Percentiles rank a stretch among this genome's conserved stretches.
Conservation (phyloP, 306 rosid species). For the Vigna angularis region DNA sequence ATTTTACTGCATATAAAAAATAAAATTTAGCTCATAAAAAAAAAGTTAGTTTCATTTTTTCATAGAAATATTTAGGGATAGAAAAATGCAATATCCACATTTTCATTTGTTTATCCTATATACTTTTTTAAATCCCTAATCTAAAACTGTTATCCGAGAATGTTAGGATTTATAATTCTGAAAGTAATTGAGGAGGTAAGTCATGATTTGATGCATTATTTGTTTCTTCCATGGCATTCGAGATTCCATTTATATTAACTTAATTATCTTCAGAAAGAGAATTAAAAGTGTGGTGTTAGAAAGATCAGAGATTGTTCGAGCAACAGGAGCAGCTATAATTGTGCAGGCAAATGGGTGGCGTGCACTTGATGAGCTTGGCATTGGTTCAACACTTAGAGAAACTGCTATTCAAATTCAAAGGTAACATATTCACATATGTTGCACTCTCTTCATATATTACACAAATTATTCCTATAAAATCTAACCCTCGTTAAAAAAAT, state of each 20-base stretch:
- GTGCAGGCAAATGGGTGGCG: constrained; percentile 67
- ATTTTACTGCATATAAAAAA: too few relatives aligned
- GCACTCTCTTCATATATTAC: background rate
- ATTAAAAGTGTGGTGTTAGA: constrained; percentile 61
- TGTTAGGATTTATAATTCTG: background rate
- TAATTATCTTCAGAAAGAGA: constrained; percentile 48
- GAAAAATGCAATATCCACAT: background rate
- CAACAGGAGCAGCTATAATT: constrained; percentile 53
- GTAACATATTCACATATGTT: constrained; percentile 34
- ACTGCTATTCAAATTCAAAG: constrained; percentile 51
- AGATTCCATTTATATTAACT: background rate
- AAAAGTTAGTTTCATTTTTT: too few relatives aligned
- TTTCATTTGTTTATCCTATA: background rate
- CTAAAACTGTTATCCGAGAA: background rate
- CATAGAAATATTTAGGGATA: too few relatives aligned
- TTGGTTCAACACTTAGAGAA: constrained; percentile 54
- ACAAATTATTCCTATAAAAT: background rate
- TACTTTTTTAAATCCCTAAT: background rate
- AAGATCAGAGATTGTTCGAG: constrained; percentile 55
- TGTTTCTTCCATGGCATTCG: background rate
- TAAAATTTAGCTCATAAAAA: too few relatives aligned
- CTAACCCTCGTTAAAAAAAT: too few relatives aligned
- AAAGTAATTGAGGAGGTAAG: too few relatives aligned
- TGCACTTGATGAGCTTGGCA: constrained; percentile 64
- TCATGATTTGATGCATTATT: background rate